Evolutionary conservation across 352 stramenopile species (phyloP).

Genomic region (Globisporangium ultimum): DNA sequence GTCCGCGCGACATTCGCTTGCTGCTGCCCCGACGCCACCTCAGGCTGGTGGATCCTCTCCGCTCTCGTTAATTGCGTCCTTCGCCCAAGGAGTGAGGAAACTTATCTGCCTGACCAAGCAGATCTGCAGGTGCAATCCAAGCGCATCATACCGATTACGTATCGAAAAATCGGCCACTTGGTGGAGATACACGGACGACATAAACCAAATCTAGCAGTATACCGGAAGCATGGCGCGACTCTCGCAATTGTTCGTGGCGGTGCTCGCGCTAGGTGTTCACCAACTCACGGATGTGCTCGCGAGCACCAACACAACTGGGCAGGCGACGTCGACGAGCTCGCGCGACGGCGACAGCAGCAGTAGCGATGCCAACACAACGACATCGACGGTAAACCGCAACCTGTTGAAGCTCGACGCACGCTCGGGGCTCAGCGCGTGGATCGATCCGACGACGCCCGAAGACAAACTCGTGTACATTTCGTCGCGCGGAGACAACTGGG

Average conservation of each 20-base stretch:
- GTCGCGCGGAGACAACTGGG: constrained; percentile 47
- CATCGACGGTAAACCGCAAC: constrained; percentile 3
- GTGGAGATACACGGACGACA: too few relatives aligned
- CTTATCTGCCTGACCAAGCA: too few relatives aligned
- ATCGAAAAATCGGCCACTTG: too few relatives aligned
- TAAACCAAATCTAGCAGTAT: too few relatives aligned
- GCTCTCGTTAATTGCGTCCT: too few relatives aligned
- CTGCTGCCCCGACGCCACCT: too few relatives aligned
- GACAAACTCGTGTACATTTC: constrained; percentile 37
- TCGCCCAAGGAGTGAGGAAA: too few relatives aligned
- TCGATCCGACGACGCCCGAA: constrained; percentile 53
- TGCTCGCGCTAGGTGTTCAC: neutral
- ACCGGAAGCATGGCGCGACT: neutral
- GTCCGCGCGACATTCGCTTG: too few relatives aligned
- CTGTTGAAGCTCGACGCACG: constrained; percentile 26
- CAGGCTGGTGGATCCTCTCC: too few relatives aligned
- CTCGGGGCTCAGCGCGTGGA: constrained; percentile 50
- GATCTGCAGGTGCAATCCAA: too few relatives aligned
- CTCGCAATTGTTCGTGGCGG: neutral
- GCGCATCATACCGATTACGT: too few relatives aligned
- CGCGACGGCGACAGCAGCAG: neutral
- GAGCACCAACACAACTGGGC: neutral
- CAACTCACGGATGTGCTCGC: neutral
- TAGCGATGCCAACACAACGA: constrained; percentile 4
- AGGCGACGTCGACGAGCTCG: neutral